Base-by-base conservation (phyloP, 2,329 filamentous ascomycete genomes). In the Sporothrix euskadiensis region DNA sequence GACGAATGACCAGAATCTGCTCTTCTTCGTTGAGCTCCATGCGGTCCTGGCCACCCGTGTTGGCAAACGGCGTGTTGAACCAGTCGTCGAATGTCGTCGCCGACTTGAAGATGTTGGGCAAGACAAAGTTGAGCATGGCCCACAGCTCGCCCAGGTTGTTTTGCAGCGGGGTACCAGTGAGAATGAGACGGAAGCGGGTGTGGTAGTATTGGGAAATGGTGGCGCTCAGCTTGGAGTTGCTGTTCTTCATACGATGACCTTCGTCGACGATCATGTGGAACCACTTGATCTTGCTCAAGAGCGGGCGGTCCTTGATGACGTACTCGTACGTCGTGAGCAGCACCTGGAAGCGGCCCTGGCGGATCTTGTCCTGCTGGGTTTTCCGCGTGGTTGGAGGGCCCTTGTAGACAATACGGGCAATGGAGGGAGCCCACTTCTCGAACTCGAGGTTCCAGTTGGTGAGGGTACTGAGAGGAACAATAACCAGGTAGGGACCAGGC, bases 11-110 rank as follows among this genome's bases (percentile, higher is more conserved):
- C 73, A 99, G 92, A 82, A 99, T 89, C 81, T 97, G 94, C 83
- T 99, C 96, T 96, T 99, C 96, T 96, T 99, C 96, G 14, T 92
- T 97, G 76, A 99, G 87, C 80, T 98, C 95, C 93, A 99, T 99
- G 86, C 96, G 97, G 83, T 99, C 96, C 83, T 98, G 95, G 56
- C 94, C 91, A 83, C 96, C 96, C 5, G 96, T 99, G 81, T 99
- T 99, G 78, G 96, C 96, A 81, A 99, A 99, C 0, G 96, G 96
- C 35, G 96, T 99, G 81, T 98, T 99, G 89, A 99, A 99, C 96
- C 96, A 99, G 82, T 99, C 96, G 81, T 99, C 96, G 80, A 99
- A 99, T 1, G 95, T 98, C 81, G 96, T 98, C 75, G 95, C 94
- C 1, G 96, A 98, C 82, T 99, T 99, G 90, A 99, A 99, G 77